These are phyloP conservation scores for Pleomassaria siparia DNA, from an alignment of 2,329 filamentous ascomycete genomes.

Conservation along the genomic window DNA sequence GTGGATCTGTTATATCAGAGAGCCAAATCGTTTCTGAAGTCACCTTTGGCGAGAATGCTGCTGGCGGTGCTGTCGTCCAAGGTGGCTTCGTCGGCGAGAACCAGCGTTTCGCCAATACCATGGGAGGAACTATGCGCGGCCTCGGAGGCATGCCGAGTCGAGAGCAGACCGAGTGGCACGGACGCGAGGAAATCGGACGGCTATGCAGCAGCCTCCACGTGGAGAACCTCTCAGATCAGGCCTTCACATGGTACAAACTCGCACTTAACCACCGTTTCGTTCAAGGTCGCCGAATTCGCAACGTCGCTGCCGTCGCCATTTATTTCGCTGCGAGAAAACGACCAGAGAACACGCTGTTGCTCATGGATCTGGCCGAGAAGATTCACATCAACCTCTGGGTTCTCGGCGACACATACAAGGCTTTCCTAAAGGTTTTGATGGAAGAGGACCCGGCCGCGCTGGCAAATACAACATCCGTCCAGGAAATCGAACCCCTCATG, in stretches of 20 bases:
- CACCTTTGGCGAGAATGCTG: constrained; percentile 83
- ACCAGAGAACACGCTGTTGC: constrained; percentile 79
- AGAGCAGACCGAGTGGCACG: constrained; percentile 64
- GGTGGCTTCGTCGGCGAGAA: constrained; percentile 85
- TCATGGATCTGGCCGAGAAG: constrained; percentile 93
- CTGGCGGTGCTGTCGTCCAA: constrained; percentile 85
- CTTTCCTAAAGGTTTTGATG: constrained; percentile 67
- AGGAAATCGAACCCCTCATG: constrained; percentile 84
- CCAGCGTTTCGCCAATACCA: constrained; percentile 73
- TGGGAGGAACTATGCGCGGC: constrained; percentile 51
- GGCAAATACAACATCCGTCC: constrained; percentile 55
- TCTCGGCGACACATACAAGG: constrained; percentile 86
- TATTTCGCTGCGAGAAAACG: constrained; percentile 85
- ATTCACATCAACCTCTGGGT: constrained; percentile 86
- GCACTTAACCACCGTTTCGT: constrained; percentile 62
- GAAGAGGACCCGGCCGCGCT: constrained; percentile 57
- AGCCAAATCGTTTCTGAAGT: constrained; percentile 91
- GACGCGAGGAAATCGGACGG: constrained; percentile 44
- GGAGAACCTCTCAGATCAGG: constrained; percentile 39
- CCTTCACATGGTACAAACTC: constrained; percentile 47
- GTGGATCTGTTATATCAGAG: constrained; percentile 68
- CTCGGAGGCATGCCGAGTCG: constrained; percentile 56
- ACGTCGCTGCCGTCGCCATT: constrained; percentile 85
- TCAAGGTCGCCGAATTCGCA: constrained; percentile 74
- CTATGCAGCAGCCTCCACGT: constrained; percentile 45